Evolutionary conservation across 2,329 filamentous ascomycete genomes (phyloP), one percentile per base, ranked within the genome.

Genomic region (Thelonectria rubi): DNA sequence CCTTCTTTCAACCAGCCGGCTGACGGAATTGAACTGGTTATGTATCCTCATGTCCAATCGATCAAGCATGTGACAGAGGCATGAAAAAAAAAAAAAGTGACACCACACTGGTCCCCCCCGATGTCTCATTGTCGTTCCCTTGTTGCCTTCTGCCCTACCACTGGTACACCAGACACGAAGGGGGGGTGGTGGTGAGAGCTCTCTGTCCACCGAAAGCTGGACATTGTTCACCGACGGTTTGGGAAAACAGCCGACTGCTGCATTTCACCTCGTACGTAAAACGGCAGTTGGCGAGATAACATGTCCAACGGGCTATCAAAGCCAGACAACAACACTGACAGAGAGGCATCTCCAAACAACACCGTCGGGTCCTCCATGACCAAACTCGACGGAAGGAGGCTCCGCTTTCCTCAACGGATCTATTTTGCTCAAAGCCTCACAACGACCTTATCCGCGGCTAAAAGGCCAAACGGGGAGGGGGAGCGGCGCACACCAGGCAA

Each of bases 401-500:
- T 57, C 59, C 56, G 57, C 37, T 50, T 63, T 51, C 55, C 43
- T 53, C 63, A 45, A 62, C 45, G 52, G 52, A 14, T 37, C 26
- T 10, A 30, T 30, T 10, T 30, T 10, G 45, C 34, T 24, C 20
- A 17, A 42, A 46, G 18, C 18, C 42, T 20, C 11, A 12, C 40
- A 64, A 48, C 49, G 53, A 30, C 26, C 50, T 65, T 67, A 69
- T 56, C 64, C 60, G 55, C 55, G 64, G 62, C 59, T 60, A 63
- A 69, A 57, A 30, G 26, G 26, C 26, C n/a, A n/a, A n/a, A n/a
- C n/a, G n/a, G n/a, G n/a, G n/a, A n/a, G n/a, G n/a, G n/a, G n/a
- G 21, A 7, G 21, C 21, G 21, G 4, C 21, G 21, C 21, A 24
- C 21, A 24, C 21, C 21, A 24, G 7, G 21, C 3, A n/a, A 24